phyloP scores from a whole-genome alignment of 768 basidiomycete species.

The Leucosporidium creatinivorum region DNA sequence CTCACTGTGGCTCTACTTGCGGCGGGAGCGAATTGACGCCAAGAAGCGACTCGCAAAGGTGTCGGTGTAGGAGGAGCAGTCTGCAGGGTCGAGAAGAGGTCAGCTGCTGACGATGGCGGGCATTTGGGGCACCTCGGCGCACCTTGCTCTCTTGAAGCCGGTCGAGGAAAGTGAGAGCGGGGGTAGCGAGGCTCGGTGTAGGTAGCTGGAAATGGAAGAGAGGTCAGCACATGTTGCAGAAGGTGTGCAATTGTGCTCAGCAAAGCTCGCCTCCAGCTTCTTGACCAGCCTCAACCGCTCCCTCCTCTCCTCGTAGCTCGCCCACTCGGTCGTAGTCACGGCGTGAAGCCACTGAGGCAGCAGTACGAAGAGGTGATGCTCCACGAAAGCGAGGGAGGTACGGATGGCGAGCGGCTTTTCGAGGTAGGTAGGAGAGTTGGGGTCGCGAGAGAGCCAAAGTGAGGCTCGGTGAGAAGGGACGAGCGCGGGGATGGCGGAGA shows the following conservation, averaged over 20 bases:
- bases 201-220: neutral
- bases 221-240: neutral
- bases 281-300: neutral
- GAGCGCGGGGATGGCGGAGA: conserved; percentile 9
- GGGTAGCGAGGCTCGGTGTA: neutral
- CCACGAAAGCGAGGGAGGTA: conserved; percentile 19
- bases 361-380: conserved; percentile 24
- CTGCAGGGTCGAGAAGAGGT: too few species aligned
- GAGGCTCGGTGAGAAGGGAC: conserved; percentile 18
- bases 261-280: too few species aligned
- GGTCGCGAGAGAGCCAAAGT: conserved; percentile 23
- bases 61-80: too few species aligned
- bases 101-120: too few species aligned
- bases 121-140: neutral
- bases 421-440: neutral
- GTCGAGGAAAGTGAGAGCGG: conserved; percentile 8
- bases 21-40: too few species aligned
- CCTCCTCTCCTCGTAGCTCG: conserved; percentile 2
- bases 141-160: conserved; percentile 17
- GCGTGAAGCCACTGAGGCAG: conserved; percentile 18
- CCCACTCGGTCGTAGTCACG: conserved; percentile 10
- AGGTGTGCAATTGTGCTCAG: too few species aligned
- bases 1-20: too few species aligned
- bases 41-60: too few species aligned
- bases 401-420: conserved; percentile 9